A percentile compares a stretch with the other conserved stretches of the same genome.
Conservation (phyloP, 2,329 filamentous ascomycete species). For the Zymoseptoria passerinii region DNA sequence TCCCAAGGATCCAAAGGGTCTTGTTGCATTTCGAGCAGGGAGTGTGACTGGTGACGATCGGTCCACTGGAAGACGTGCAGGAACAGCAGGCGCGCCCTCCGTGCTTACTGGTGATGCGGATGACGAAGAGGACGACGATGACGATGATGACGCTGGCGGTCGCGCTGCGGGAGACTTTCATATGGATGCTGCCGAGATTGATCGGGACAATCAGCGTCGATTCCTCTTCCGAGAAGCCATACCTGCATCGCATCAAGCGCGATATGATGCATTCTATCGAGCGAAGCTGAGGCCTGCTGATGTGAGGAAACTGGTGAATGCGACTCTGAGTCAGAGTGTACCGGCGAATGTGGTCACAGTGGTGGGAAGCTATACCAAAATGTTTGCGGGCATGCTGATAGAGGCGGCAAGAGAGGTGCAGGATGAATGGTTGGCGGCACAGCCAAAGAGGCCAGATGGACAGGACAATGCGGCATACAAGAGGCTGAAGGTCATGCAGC, state of each 20-base stretch:
- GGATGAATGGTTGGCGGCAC: conserved; percentile 57
- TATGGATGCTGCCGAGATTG: conserved; percentile 14
- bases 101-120: conserved; percentile 31
- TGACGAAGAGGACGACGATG: conserved; percentile 38
- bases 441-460: conserved; percentile 44
- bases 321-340: conserved; percentile 71
- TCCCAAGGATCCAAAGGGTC: conserved; percentile 9
- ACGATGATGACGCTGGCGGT: conserved; percentile 51
- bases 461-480: conserved; percentile 37
- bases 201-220: conserved; percentile 17
- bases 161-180: conserved; percentile 38
- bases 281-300: conserved; percentile 60
- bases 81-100: conserved; percentile 24
- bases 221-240: conserved; percentile 36
- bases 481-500: conserved; percentile 17
- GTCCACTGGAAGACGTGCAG: conserved; percentile 11
- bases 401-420: conserved; percentile 64
- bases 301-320: conserved; percentile 68
- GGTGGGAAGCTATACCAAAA: conserved; percentile 68
- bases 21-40: conserved; percentile 3
- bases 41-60: conserved; percentile 29
- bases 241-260: conserved; percentile 56
- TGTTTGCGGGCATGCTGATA: conserved; percentile 68
- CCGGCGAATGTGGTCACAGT: conserved; percentile 64
- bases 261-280: conserved; percentile 63